These are phyloP conservation scores for Myochromella boudieri DNA, from an alignment of 768 basidiomycete species.

Conservation along the genomic window DNA sequence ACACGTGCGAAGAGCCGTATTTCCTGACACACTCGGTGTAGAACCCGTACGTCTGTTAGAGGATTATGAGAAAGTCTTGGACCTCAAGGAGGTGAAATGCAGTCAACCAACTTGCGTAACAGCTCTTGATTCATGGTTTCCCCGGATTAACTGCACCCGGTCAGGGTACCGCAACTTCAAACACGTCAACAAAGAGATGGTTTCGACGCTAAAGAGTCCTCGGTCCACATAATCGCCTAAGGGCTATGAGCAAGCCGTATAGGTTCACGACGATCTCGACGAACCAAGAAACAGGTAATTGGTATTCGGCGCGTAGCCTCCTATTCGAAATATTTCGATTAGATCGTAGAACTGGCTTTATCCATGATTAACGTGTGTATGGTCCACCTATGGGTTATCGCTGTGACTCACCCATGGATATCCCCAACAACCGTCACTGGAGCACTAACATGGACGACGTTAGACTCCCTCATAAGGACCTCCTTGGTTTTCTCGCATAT, in stretches of 20 bases:
- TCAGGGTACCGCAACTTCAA: conserved; percentile 97
- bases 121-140: conserved; percentile 96
- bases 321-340: conserved; percentile 98
- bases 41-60: conserved; percentile 90
- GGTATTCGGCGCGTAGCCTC: conserved; percentile 93
- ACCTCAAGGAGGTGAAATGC: conserved; percentile 17
- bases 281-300: conserved; percentile 97
- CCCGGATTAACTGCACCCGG: conserved; percentile 93
- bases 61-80: conserved; percentile 26
- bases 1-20: conserved; percentile 93
- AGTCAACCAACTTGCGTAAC: conserved; percentile 85
- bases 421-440: conserved; percentile 99
- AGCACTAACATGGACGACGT: conserved; percentile 95
- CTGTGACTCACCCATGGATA: conserved; percentile 87
- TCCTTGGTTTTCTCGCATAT: conserved; percentile 99
- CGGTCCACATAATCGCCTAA: conserved; percentile 98
- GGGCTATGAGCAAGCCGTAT: conserved; percentile 16
- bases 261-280: conserved; percentile 26
- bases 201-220: conserved; percentile 97
- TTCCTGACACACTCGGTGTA: conserved; percentile 98
- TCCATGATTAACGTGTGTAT: conserved; percentile 31
- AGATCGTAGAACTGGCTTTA: conserved; percentile 98
- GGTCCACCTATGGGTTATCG: conserved; percentile 5
- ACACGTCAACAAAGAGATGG: conserved; percentile 94
- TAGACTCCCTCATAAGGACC: conserved; percentile 97